These are phyloP conservation scores for Fraxinus floribunda DNA, from an alignment of 305 asterid species.

Conservation along the genomic window DNA sequence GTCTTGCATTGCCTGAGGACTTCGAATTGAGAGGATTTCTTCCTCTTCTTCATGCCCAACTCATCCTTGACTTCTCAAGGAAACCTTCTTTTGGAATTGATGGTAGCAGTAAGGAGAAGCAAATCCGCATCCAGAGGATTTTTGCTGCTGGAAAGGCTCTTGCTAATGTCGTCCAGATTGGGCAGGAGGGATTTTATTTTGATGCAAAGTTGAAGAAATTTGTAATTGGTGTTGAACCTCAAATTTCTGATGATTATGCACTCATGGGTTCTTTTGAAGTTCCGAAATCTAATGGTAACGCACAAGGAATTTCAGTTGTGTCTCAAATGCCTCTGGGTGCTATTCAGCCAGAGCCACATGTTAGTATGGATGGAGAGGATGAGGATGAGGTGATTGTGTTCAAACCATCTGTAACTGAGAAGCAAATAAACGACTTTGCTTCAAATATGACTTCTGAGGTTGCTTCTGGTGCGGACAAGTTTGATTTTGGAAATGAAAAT, in stretches of 20 bases:
- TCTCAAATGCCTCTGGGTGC: conserved; percentile 27
- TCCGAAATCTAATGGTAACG: conserved; percentile 30
- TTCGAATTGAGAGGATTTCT: conserved; percentile 87
- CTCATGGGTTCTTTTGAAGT: conserved; percentile 33
- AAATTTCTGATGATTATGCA: conserved; percentile 48
- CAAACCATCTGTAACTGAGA: conserved; percentile 68
- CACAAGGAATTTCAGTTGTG: conserved; percentile 30
- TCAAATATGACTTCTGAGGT: conserved; percentile 35
- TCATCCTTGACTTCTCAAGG: conserved; percentile 89
- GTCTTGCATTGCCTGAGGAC: conserved; percentile 93
- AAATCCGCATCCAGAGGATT: conserved; percentile 68
- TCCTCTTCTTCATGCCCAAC: conserved; percentile 90
- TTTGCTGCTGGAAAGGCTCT: conserved; percentile 94
- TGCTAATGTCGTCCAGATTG: conserved; percentile 57
- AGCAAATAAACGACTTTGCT: conserved; percentile 47
- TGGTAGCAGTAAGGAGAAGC: conserved; percentile 60
- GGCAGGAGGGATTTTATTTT: conserved; percentile 67
- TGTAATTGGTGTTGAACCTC: conserved; percentile 64
- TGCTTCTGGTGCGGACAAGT: conserved; percentile 30
- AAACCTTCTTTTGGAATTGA: conserved; percentile 63
- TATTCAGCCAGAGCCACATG: conserved; percentile 31
- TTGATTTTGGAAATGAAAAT: conserved; percentile 39
- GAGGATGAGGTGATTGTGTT: conserved; percentile 94
- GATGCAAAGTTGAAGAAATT: conserved; percentile 64
- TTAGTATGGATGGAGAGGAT: conserved; percentile 55